Conservation (phyloP, 371 early-diverging fungal genomes). For the Apophysomyces trapeziformis region DNA sequence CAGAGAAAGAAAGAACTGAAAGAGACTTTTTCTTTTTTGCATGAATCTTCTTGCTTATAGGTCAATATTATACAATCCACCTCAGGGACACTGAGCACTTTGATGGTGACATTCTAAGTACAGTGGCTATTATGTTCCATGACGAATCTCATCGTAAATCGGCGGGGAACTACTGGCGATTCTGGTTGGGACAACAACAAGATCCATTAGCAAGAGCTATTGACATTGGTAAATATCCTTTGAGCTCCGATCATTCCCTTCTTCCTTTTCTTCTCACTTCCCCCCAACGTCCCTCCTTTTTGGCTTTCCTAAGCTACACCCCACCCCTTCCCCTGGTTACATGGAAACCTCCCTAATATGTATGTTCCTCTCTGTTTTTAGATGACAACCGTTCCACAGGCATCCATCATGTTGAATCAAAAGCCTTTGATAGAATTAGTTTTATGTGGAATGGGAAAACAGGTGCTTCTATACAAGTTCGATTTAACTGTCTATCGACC, state of each 20-base stretch:
- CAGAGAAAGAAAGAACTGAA: too few species aligned
- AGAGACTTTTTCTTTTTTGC: background rate
- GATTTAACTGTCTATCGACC: conserved; percentile 58
- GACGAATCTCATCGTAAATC: conserved; percentile 74
- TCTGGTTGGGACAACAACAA: conserved; percentile 76
- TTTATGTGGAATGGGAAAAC: conserved; percentile 45
- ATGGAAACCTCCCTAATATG: too few species aligned
- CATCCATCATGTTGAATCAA: conserved; percentile 51
- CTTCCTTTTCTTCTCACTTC: background rate
- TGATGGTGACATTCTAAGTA: conserved; percentile 58
- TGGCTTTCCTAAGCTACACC: background rate
- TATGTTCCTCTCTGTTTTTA: background rate
- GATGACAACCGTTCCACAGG: conserved; percentile 28
- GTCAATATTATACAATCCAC: conserved; percentile 60
- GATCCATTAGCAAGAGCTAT: conserved; percentile 64
- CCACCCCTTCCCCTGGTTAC: too few species aligned
- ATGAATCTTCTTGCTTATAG: conserved; percentile 35
- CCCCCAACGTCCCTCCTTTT: background rate
- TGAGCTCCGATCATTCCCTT: background rate
- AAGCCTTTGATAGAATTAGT: conserved; percentile 45
- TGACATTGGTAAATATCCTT: conserved; percentile 55
- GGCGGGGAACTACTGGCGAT: conserved; percentile 75
- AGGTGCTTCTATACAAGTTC: conserved; percentile 45
- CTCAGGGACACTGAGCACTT: conserved; percentile 51
- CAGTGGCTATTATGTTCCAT: conserved; percentile 74